Conservation (phyloP, 805 yeast species). For the Millerozyma miso region DNA sequence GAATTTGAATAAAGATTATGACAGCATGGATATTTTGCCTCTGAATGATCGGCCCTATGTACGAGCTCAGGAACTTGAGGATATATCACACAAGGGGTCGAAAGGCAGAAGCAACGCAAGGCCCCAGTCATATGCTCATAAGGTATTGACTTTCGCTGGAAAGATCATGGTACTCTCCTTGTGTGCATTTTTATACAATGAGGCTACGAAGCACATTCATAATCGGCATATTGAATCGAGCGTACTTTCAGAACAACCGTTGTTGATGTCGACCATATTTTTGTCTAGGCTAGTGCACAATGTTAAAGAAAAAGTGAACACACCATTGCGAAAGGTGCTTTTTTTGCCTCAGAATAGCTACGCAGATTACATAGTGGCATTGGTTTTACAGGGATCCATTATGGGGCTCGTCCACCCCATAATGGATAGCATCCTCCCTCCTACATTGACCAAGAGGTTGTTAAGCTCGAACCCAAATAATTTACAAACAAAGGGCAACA, state of each 20-base stretch:
- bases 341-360: neutral
- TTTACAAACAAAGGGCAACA: constrained; percentile 19
- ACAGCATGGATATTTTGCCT: constrained; percentile 8
- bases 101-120: neutral
- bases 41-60: neutral
- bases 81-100: neutral
- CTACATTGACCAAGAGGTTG: constrained; percentile 24
- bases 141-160: constrained; percentile 1
- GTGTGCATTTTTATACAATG: constrained; percentile 53
- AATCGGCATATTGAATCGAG: constrained; percentile 44
- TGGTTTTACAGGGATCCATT: constrained; percentile 50
- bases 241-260: constrained; percentile 39
- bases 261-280: constrained; percentile 29
- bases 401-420: constrained; percentile 54
- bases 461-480: constrained; percentile 39
- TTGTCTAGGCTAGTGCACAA: constrained; percentile 22
- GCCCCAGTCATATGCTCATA: neutral
- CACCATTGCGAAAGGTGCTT: neutral
- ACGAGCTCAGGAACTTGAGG: neutral
- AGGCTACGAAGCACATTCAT: constrained; percentile 48
- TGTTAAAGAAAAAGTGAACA: constrained; percentile 6
- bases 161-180: constrained; percentile 28
- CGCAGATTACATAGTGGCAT: constrained; percentile 14
- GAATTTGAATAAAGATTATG: constrained; percentile 29
- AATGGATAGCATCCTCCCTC: constrained; percentile 31